These are phyloP conservation scores for Seiridium cupressi DNA, from an alignment of 2,329 filamentous ascomycete genomes.

Conservation along the genomic window DNA sequence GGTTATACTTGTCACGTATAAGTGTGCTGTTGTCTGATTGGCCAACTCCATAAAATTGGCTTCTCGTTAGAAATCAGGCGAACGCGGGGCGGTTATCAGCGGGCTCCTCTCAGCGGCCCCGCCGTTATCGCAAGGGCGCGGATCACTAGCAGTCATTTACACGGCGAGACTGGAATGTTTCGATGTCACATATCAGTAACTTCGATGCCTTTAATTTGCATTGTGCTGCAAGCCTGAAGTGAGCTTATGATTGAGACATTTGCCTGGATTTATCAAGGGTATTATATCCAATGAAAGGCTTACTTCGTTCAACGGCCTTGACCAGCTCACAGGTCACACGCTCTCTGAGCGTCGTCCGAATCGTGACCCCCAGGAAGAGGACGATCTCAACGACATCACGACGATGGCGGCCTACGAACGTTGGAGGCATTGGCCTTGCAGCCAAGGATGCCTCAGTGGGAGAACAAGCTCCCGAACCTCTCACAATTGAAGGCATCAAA, in stretches of 20 bases:
- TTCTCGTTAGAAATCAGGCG: background rate
- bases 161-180: background rate
- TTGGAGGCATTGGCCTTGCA: constrained; percentile 19
- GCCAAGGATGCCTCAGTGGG: constrained; percentile 17
- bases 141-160: background rate
- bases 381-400: background rate
- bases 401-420: constrained; percentile 13
- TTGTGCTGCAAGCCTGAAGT: background rate
- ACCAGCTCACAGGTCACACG: background rate
- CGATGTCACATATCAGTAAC: background rate
- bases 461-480: constrained; percentile 19
- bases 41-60: background rate
- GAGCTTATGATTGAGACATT: background rate
- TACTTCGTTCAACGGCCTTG: background rate
- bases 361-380: background rate
- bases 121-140: background rate
- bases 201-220: background rate
- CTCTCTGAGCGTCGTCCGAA: background rate
- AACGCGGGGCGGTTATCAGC: background rate
- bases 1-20: no score
- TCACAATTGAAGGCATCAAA: constrained; percentile 66
- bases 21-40: background rate
- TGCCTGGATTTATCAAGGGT: background rate
- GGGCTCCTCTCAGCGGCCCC: background rate
- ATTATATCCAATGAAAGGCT: background rate